A percentile compares a stretch with the other conserved stretches of the same genome.
phyloP scores from a whole-genome alignment of 495 filamentous ascomycete genomes.

The Hypoxylon perforatum region DNA sequence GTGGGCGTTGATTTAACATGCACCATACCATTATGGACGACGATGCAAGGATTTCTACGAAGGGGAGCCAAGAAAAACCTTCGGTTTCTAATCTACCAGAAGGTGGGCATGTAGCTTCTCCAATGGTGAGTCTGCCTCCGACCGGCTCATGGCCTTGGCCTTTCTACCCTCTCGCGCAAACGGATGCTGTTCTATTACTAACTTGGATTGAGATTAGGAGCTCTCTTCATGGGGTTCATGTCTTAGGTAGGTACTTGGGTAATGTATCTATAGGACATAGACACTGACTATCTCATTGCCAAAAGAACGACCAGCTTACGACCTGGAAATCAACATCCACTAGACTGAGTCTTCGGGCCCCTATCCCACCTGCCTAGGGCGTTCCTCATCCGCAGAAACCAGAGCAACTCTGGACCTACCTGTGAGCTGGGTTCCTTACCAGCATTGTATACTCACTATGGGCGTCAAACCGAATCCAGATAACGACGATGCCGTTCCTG shows the following conservation, averaged over 20 bases:
- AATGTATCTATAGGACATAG: no score
- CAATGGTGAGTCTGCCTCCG: background rate
- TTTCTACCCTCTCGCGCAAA: no score
- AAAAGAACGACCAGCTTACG: no score
- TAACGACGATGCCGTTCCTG: background rate
- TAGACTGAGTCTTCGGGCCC: background rate
- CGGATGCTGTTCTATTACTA: no score
- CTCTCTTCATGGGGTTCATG: no score
- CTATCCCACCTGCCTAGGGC: background rate
- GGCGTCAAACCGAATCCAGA: background rate
- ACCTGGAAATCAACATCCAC: background rate
- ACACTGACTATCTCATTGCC: no score
- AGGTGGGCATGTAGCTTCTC: background rate
- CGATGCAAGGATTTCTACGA: background rate
- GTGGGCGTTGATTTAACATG: slow-evolving; percentile 10
- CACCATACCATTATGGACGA: background rate
- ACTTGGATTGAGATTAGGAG: no score
- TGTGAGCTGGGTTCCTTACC: slow-evolving; percentile 1
- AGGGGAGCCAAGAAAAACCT: background rate
- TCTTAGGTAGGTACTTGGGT: no score
- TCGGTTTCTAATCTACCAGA: background rate
- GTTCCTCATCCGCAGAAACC: background rate
- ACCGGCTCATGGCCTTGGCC: no score
- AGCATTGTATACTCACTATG: background rate
- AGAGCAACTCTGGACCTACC: background rate